Conservation (phyloP, 1,139 yeast species). For the Lodderomyces parapsilosis region DNA sequence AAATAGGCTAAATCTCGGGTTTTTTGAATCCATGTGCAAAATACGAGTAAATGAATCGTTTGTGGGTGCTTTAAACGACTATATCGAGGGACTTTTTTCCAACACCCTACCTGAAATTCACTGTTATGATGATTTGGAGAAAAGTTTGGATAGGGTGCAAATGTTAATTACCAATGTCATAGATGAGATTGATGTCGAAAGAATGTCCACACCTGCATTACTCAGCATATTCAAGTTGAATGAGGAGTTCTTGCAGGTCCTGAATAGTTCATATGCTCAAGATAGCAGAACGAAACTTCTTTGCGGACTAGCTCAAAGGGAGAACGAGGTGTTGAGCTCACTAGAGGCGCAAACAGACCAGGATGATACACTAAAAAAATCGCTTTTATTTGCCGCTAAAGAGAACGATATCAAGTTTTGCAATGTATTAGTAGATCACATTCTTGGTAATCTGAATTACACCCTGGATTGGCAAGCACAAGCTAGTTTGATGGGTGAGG, state of each 20-base stretch:
- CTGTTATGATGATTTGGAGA: constrained; percentile 33
- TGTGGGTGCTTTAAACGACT: constrained; percentile 20
- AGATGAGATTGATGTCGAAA: constrained; percentile 11
- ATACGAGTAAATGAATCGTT: constrained; percentile 18
- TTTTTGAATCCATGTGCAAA: constrained; percentile 23
- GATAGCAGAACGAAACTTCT: constrained; percentile 10
- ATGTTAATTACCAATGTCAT: constrained; percentile 15
- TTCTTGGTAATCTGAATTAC: constrained; percentile 10
- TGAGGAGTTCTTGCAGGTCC: constrained; percentile 25
- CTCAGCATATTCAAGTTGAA: constrained; percentile 22
- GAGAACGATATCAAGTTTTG: constrained; percentile 11
- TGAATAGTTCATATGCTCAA: constrained; percentile 12
- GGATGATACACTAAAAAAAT: constrained; percentile 26
- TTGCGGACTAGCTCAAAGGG: constrained; percentile 11
- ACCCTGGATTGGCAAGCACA: not conserved
- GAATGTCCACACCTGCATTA: constrained; percentile 13
- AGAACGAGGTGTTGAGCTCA: constrained; percentile 16
- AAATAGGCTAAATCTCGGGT: constrained; percentile 18
- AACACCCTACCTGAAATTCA: constrained; percentile 33
- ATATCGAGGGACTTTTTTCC: constrained; percentile 30
- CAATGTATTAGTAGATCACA: constrained; percentile 16
- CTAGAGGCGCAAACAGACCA: constrained; percentile 15
- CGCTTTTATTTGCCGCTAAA: constrained; percentile 16
- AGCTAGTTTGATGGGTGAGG: not conserved
- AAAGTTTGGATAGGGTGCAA: constrained; percentile 33